These are phyloP conservation scores for Lipomyces yamadae DNA, from an alignment of 805 yeast genomes.

Conservation along the genomic window DNA sequence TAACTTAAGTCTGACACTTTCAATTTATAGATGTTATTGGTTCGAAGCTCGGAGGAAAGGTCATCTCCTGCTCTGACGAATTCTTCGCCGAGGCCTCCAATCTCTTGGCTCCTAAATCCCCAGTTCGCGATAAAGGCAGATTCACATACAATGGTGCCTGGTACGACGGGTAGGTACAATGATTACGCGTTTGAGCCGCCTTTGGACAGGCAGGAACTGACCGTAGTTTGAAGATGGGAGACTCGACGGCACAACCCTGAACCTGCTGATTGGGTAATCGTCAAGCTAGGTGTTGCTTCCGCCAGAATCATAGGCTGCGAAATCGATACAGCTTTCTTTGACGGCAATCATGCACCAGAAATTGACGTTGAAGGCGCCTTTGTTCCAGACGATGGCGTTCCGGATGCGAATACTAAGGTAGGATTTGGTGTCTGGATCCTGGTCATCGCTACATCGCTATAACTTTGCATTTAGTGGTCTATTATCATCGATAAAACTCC, in stretches of 20 bases:
- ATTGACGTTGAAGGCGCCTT: constrained; percentile 73
- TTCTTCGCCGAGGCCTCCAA: constrained; percentile 95
- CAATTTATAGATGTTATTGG: constrained; percentile 69
- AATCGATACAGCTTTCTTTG: constrained; percentile 90
- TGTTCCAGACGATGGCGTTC: constrained; percentile 44
- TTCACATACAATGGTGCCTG: constrained; percentile 74
- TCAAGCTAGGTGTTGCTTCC: constrained; percentile 80
- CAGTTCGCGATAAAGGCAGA: constrained; percentile 63
- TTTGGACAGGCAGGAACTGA: background rate
- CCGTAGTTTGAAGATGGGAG: constrained; percentile 63
- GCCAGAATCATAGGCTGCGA: constrained; percentile 84
- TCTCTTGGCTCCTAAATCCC: constrained; percentile 77
- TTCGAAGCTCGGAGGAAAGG: constrained; percentile 78
- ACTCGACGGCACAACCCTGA: constrained; percentile 89
- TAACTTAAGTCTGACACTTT: background rate
- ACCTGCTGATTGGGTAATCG: constrained; percentile 85
- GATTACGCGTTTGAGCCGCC: background rate
- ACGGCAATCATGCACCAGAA: constrained; percentile 93
- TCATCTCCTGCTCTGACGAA: constrained; percentile 76
- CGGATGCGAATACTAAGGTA: constrained; percentile 42
- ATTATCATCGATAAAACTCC: constrained; percentile 67
- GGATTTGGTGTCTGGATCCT: background rate
- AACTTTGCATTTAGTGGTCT: constrained; percentile 61
- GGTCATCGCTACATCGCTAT: background rate
- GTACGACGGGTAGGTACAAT: constrained; percentile 74